Evolutionary conservation across 139 green algal genomes (phyloP).

Genomic region (Auxenochlorella protothecoides): DNA sequence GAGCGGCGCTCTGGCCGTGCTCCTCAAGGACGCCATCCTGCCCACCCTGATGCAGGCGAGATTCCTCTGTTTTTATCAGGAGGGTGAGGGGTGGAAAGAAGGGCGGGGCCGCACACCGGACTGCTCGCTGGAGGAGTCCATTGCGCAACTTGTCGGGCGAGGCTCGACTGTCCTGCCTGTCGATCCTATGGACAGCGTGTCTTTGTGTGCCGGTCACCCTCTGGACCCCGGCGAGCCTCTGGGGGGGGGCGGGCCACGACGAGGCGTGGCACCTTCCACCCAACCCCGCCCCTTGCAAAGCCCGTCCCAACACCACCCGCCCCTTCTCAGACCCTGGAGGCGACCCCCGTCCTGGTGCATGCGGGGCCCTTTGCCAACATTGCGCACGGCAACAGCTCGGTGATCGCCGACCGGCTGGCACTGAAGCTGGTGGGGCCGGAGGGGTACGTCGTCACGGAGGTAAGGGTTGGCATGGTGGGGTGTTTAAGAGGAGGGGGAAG

Average conservation of each 20-base stretch:
- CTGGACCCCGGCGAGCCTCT: too few relatives aligned
- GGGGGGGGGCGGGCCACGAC: slow-evolving; percentile 22
- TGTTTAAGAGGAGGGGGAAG: too few relatives aligned
- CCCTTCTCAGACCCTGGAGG: slow-evolving; percentile 75
- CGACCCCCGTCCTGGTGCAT: slow-evolving; percentile 90
- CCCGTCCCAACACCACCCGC: slow-evolving; percentile 21
- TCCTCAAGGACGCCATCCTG: slow-evolving; percentile 95
- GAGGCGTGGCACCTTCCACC: slow-evolving; percentile 36
- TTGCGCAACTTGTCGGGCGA: too few relatives aligned
- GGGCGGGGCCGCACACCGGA: too few relatives aligned
- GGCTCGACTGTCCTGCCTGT: too few relatives aligned
- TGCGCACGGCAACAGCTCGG: slow-evolving; percentile 85
- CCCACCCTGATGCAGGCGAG: slow-evolving; percentile 67
- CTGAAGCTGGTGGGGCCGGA: slow-evolving; percentile 80
- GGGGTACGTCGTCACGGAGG: slow-evolving; percentile 91
- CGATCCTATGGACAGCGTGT: too few relatives aligned
- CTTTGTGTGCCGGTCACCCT: too few relatives aligned
- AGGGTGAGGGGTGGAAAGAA: too few relatives aligned
- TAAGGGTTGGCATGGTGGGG: slow-evolving; percentile 6
- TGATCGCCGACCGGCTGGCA: slow-evolving; percentile 89
- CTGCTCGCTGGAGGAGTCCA: too few relatives aligned
- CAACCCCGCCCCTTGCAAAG: too few relatives aligned
- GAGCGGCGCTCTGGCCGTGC: slow-evolving; percentile 90
- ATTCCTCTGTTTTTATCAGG: not conserved
- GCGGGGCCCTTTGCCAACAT: slow-evolving; percentile 95